Conservation (phyloP, 164 flowering plant species). For the Paratinospora sagittata region DNA sequence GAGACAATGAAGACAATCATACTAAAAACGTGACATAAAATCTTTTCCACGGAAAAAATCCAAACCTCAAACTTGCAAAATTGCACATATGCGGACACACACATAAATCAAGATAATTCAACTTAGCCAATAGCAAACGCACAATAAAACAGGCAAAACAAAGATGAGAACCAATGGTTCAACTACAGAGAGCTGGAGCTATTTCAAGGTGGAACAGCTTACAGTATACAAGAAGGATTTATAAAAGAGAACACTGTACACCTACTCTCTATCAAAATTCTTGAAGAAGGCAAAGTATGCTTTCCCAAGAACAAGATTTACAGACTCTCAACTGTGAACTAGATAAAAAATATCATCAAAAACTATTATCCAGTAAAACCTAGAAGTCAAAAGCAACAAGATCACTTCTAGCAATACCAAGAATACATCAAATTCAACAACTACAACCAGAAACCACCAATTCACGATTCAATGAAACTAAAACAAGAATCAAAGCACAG, state of each 20-base stretch:
- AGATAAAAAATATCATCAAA: neutral
- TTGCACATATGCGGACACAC: neutral
- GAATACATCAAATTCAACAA: too few relatives aligned
- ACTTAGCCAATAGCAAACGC: neutral
- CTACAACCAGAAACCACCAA: neutral
- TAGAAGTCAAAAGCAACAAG: neutral
- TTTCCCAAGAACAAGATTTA: neutral
- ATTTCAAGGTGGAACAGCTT: too few relatives aligned
- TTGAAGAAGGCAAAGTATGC: neutral
- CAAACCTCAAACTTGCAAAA: neutral
- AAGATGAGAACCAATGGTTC: neutral
- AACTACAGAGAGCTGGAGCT: neutral
- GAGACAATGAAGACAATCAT: neutral
- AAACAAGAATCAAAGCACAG: neutral
- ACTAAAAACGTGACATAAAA: neutral
- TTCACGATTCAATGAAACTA: neutral
- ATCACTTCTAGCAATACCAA: too few relatives aligned
- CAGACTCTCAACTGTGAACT: neutral
- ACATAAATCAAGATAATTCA: neutral
- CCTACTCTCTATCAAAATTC: too few relatives aligned
- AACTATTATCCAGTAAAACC: neutral
- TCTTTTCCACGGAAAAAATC: neutral
- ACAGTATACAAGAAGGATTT: too few relatives aligned
- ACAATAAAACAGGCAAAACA: neutral
- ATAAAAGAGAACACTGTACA: too few relatives aligned